phyloP scores from a whole-genome alignment of 164 flowering plant species.

The Echeveria elegans region DNA sequence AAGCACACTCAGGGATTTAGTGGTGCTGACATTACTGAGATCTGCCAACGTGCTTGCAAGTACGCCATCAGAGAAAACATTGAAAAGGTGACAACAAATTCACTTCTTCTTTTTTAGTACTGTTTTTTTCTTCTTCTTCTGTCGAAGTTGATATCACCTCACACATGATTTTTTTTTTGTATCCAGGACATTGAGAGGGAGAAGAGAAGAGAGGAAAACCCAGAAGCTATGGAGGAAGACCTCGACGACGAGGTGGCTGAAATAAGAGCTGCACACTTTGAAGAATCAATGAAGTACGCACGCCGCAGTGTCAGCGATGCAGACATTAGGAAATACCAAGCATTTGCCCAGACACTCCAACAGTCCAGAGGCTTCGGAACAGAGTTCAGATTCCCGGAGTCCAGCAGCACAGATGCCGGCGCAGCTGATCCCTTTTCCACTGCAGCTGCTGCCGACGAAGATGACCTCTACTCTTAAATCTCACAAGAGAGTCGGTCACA shows the following conservation, averaged over 20 bases:
- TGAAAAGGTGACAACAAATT: constrained; percentile 18
- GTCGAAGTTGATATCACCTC: neutral
- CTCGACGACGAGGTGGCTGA: constrained; percentile 25
- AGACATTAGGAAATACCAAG: constrained; percentile 28
- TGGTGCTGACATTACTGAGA: constrained; percentile 36
- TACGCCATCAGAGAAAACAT: constrained; percentile 30
- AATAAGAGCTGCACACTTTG: constrained; percentile 25
- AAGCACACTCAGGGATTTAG: constrained; percentile 33
- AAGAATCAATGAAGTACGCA: constrained; percentile 30
- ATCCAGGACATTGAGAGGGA: constrained; percentile 26
- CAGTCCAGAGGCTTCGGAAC: constrained; percentile 26
- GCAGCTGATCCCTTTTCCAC: constrained; percentile 19
- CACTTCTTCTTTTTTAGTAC: neutral
- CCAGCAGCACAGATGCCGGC: constrained; percentile 6
- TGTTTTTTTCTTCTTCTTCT: no score
- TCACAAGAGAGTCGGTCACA: neutral
- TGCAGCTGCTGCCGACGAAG: constrained; percentile 20
- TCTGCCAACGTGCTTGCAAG: constrained; percentile 30
- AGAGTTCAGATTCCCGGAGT: constrained; percentile 20
- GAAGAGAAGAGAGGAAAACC: constrained; percentile 18
- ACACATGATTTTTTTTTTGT: neutral
- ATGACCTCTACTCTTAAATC: constrained; percentile 18
- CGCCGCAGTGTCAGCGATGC: constrained; percentile 31
- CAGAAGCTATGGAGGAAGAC: constrained; percentile 28
- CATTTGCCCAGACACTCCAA: constrained; percentile 30